Percentiles rank a stretch among this genome's conserved stretches.
These are phyloP conservation scores for Cystobasidiaceae sp. DNA, from an alignment of 1,284 basidiomycete species.

Conservation along the genomic window DNA sequence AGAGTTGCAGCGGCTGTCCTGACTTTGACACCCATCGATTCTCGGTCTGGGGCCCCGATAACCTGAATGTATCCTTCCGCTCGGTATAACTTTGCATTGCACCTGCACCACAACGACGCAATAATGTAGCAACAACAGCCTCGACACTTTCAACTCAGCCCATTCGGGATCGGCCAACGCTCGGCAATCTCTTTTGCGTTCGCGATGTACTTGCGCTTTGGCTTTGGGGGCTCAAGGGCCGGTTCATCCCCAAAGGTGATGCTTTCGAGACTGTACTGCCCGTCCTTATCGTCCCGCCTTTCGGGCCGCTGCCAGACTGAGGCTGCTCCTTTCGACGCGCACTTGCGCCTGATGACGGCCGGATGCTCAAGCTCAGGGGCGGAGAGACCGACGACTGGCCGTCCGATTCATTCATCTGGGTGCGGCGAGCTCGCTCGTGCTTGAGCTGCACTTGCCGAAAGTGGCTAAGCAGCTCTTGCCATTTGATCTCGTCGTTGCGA, in stretches of 20 bases:
- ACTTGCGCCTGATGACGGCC: not conserved
- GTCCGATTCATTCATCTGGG: conserved; percentile 12
- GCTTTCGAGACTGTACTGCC: not conserved
- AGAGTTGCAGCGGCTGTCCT: conserved; percentile 83
- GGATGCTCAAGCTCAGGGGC: not conserved
- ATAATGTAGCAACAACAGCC: too few relatives aligned
- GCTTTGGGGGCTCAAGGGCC: conserved; percentile 9
- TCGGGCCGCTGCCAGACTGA: not conserved
- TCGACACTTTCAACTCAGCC: too few relatives aligned
- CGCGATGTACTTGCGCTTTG: not conserved
- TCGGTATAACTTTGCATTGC: not conserved
- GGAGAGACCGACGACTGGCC: conserved; percentile 2
- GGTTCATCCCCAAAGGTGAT: not conserved
- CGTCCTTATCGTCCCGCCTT: not conserved
- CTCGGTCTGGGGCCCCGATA: conserved; percentile 13
- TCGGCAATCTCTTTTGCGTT: not conserved
- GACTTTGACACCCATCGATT: conserved; percentile 52
- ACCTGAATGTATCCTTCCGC: too few relatives aligned
- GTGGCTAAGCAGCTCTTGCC: conserved; percentile 80
- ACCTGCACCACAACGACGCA: not conserved
- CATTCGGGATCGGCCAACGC: conserved; percentile 1
- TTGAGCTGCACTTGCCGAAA: conserved; percentile 38
- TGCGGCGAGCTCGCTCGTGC: conserved; percentile 28
- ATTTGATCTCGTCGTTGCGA: conserved; percentile 72
- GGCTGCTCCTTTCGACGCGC: conserved; percentile 4